Base-by-base conservation (phyloP, 2,329 filamentous ascomycete species). In the Bipolaris victoriae region DNA sequence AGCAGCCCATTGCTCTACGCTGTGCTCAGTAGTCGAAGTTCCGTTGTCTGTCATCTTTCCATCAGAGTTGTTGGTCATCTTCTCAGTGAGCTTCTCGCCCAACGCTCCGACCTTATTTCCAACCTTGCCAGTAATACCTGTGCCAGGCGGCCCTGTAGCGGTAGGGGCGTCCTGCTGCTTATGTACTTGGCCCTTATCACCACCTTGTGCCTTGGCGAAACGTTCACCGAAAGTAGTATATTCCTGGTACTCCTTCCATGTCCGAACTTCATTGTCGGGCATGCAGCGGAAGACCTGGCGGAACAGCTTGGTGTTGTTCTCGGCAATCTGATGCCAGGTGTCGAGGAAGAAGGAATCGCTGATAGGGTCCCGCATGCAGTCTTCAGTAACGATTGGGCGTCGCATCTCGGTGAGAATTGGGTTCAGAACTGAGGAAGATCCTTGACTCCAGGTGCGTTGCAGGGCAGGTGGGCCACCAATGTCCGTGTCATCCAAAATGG, bases 251-350 rank as follows among this genome's bases (percentile, higher is more conserved):
- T 96, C 90, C 64, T 90, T 88, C 95, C 95, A 99, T 41, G 90
- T 94, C 62, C 87, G 89, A 24, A 97, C 95, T 71, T 97, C 92
- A 49, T 88, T 97, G 74, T 99, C 95, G 1, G 95, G 95, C 90
- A 96, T 96, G 77, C 93, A 97, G 45, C 93, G 88, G 81, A 99
- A 99, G 7, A 99, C 94, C 60, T 90, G 87, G 31, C 95, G 90
- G 79, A 91, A 99, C 46, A 99, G 85, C 73, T 92, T 94, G 3
- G 95, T 99, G 75, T 99, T 99, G 80, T 98, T 98, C 62, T 90
- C 88, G 0, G 95, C 95, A 51, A 92, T 88, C 16, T 87, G 84
- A 63, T 89, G 88, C 96, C 96, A 99, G 1, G 91, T 88, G 61
- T 96, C 90, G 44, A 95, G 86, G 73, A 91, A 90, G 77, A 99